Evolutionary conservation across 257 asterid genomes (phyloP).

Genomic region (Hygrophila difformis): DNA sequence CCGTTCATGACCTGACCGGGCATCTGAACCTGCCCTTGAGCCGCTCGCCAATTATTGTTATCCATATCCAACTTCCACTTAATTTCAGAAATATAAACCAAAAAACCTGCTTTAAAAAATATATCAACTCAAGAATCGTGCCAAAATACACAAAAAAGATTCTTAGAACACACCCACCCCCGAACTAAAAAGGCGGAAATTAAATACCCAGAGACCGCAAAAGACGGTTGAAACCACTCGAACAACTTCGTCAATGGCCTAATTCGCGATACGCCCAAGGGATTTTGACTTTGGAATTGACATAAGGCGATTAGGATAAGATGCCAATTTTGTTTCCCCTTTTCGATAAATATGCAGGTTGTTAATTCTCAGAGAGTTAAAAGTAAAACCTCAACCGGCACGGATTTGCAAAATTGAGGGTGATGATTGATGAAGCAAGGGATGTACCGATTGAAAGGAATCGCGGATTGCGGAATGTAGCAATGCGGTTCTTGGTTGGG

Average conservation of each 20-base stretch:
- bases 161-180: too few relatives aligned
- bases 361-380: too few relatives aligned
- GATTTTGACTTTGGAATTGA: neutral
- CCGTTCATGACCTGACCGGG: conserved; percentile 47
- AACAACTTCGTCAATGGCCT: neutral
- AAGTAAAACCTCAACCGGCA: too few relatives aligned
- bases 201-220: neutral
- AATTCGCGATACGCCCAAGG: neutral
- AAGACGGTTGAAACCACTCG: neutral
- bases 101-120: neutral
- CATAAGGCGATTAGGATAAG: neutral
- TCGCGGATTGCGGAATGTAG: too few relatives aligned
- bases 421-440: too few relatives aligned
- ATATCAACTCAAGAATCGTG: neutral
- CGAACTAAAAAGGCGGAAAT: too few relatives aligned
- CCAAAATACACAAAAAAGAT: neutral
- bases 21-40: conserved; percentile 42
- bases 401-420: too few relatives aligned
- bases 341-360: too few relatives aligned
- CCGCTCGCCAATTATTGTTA: conserved; percentile 22
- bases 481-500: too few relatives aligned
- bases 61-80: conserved; percentile 30
- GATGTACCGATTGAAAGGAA: too few relatives aligned
- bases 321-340: too few relatives aligned
- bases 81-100: too few relatives aligned